Conservation (phyloP, 371 early-diverging fungal genomes). For the Syncephalastrum racemosum region DNA sequence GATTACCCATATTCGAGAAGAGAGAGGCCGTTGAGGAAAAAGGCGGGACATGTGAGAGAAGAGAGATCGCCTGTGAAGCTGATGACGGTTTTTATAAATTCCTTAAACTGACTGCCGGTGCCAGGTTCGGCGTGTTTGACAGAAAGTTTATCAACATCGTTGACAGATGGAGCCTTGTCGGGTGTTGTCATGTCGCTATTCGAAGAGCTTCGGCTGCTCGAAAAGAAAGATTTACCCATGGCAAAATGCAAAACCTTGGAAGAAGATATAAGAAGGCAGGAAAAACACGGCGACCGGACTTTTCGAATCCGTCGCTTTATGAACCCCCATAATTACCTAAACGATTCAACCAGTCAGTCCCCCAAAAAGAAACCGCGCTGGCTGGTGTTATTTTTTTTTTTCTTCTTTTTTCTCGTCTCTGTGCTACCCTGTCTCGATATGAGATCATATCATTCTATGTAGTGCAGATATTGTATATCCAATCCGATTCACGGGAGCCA, state of each 20-base stretch:
- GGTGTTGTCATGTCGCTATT: slow-evolving; percentile 1
- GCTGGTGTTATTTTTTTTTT: no score
- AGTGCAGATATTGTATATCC: no score
- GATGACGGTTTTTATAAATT: slow-evolving; percentile 62
- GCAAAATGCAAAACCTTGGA: neutral
- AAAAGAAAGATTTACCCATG: slow-evolving; percentile 19
- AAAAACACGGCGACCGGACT: no score
- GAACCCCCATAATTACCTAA: no score
- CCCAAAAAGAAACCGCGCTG: no score
- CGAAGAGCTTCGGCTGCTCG: slow-evolving; percentile 10
- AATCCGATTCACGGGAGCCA: no score
- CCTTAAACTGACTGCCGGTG: slow-evolving; percentile 45
- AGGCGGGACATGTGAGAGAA: slow-evolving; percentile 76
- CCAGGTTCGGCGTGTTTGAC: slow-evolving; percentile 41
- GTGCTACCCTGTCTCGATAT: no score
- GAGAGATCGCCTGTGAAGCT: slow-evolving; percentile 83
- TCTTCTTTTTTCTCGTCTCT: no score
- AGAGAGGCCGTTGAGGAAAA: slow-evolving; percentile 72
- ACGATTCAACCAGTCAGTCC: no score
- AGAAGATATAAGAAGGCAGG: no score
- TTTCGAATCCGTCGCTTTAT: no score
- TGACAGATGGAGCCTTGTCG: slow-evolving; percentile 33
- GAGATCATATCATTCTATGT: no score
- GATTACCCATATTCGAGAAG: slow-evolving; percentile 77
- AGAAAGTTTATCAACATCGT: slow-evolving; percentile 42